These are phyloP conservation scores for Zasmidium citrigriseum DNA, from an alignment of 2,329 filamentous ascomycete genomes.

Conservation along the genomic window DNA sequence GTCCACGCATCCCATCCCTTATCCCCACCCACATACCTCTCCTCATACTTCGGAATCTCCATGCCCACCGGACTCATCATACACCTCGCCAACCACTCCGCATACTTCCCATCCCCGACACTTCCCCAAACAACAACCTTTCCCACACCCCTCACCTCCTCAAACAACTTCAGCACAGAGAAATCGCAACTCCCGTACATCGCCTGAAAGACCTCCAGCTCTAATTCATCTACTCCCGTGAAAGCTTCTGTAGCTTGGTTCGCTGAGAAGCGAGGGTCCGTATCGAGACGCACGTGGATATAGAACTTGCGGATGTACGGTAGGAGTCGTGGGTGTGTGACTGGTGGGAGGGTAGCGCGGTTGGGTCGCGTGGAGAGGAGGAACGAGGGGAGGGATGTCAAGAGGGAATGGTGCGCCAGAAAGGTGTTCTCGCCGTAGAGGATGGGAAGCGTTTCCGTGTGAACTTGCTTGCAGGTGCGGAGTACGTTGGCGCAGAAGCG, in stretches of 20 bases:
- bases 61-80: slow-evolving; percentile 43
- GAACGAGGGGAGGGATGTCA: slow-evolving; percentile 43
- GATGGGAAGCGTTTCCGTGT: slow-evolving; percentile 45
- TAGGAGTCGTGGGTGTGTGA: slow-evolving; percentile 32
- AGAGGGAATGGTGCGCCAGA: slow-evolving; percentile 50
- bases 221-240: slow-evolving; percentile 47
- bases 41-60: slow-evolving; percentile 27
- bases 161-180: slow-evolving; percentile 46
- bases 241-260: slow-evolving; percentile 46
- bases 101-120: slow-evolving; percentile 42
- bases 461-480: slow-evolving; percentile 42
- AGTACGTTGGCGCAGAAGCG: slow-evolving; percentile 46
- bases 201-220: slow-evolving; percentile 53
- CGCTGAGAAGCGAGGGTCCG: slow-evolving; percentile 48
- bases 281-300: slow-evolving; percentile 51
- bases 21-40: slow-evolving; percentile 23
- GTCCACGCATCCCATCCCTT: slow-evolving; percentile 23
- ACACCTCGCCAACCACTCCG: slow-evolving; percentile 46
- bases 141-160: slow-evolving; percentile 48
- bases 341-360: slow-evolving; percentile 31
- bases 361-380: slow-evolving; percentile 36
- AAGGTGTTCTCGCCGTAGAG: slow-evolving; percentile 54
- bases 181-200: slow-evolving; percentile 47
- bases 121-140: slow-evolving; percentile 46
- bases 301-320: slow-evolving; percentile 39